phyloP scores from a whole-genome alignment of 2,329 filamentous ascomycete species.

The Sporothrix humicola region DNA sequence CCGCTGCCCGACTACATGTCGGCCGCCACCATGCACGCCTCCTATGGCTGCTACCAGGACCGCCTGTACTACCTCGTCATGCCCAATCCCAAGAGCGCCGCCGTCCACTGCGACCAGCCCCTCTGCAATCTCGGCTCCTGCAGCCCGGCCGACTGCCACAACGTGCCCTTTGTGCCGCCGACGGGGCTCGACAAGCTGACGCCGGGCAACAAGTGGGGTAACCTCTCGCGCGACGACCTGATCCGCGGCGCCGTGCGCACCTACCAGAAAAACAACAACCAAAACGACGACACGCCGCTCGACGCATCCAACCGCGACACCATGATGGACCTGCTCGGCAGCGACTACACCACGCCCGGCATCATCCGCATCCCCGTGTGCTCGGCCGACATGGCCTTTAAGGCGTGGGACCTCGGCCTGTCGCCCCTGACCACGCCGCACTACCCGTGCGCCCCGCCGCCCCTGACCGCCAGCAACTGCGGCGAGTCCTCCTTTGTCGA shows the following conservation, averaged over 20 bases:
- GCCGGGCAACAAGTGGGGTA: neutral
- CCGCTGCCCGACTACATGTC: constrained; percentile 2
- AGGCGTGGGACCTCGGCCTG: neutral
- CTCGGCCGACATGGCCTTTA: constrained; percentile 43
- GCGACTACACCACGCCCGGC: constrained; percentile 47
- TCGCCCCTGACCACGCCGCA: neutral
- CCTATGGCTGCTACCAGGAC: constrained; percentile 2
- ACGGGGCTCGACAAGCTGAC: neutral
- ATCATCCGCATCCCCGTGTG: constrained; percentile 48
- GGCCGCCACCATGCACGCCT: neutral
- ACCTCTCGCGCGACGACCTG: constrained; percentile 37
- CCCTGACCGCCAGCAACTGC: neutral
- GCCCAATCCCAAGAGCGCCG: neutral
- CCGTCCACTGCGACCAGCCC: neutral
- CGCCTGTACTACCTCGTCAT: neutral
- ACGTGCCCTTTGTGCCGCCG: neutral
- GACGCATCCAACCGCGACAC: constrained; percentile 41
- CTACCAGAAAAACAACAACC: constrained; percentile 43
- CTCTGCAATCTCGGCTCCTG: neutral
- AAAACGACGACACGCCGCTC: constrained; percentile 42
- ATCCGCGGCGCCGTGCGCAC: constrained; percentile 43
- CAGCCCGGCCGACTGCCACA: neutral
- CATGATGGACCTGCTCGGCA: constrained; percentile 40
- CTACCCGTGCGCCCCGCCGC: neutral
- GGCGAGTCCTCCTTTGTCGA: neutral